A percentile compares a stretch with the other conserved stretches of the same genome.
phyloP scores from a whole-genome alignment of 1,139 yeast species.

The Protomyces macrosporus region DNA sequence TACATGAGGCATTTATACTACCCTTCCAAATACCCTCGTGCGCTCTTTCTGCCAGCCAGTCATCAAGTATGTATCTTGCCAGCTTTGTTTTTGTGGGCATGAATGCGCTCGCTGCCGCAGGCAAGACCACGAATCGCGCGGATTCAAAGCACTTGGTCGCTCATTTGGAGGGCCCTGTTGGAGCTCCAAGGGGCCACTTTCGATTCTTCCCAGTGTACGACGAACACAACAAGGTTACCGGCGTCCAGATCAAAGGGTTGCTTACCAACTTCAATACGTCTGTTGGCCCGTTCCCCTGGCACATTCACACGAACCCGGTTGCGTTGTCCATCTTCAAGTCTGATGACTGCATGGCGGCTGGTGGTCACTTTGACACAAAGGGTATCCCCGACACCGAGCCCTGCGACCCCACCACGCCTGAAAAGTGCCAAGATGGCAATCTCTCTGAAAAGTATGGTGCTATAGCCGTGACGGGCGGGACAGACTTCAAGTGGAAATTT shows the following conservation, averaged over 20 bases:
- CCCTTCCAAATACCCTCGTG: no score
- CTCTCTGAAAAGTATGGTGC: slow-evolving; percentile 11
- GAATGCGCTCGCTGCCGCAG: neutral
- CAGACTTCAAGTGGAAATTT: neutral
- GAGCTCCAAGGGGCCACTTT: neutral
- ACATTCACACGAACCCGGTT: slow-evolving; percentile 6
- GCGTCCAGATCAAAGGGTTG: no score
- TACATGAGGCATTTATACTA: no score
- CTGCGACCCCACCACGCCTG: neutral
- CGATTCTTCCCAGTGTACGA: neutral
- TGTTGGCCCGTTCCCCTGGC: slow-evolving; percentile 1
- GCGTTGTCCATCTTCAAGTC: neutral
- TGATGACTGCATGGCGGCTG: slow-evolving; percentile 9
- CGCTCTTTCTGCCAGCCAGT: no score
- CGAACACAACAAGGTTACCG: neutral
- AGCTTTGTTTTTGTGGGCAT: no score
- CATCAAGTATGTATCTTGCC: no score
- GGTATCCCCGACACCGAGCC: neutral
- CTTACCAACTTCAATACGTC: neutral
- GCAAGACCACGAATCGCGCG: no score
- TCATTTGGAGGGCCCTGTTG: neutral
- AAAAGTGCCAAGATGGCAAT: slow-evolving; percentile 10
- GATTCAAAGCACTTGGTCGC: no score
- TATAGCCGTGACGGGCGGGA: neutral
- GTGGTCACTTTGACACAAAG: slow-evolving; percentile 10